Conservation (phyloP, 2,329 filamentous ascomycete species). For the Phialophora macrospora region DNA sequence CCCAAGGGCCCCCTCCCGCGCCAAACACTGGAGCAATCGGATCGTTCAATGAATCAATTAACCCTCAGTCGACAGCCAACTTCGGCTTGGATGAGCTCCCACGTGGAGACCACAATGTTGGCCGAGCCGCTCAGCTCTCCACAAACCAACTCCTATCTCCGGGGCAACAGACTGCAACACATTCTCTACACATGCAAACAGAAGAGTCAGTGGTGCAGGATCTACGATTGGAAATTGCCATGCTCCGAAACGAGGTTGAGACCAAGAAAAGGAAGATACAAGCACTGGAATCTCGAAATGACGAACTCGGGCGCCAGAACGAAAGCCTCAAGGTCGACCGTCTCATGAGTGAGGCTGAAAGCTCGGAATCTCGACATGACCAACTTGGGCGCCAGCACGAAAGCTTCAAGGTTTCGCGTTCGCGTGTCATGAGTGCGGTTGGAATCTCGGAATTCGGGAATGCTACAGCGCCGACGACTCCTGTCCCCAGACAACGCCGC, state of each 20-base stretch:
- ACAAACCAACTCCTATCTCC: not conserved
- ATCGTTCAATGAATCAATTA: not conserved
- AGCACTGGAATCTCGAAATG: not conserved
- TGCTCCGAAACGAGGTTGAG: not conserved
- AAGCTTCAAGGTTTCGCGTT: not conserved
- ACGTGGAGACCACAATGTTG: not conserved
- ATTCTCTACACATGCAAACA: not conserved
- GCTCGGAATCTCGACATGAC: not conserved
- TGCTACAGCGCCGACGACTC: not conserved
- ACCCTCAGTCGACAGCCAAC: not conserved
- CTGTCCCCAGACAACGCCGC: not conserved
- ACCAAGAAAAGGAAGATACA: not conserved
- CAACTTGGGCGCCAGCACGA: not conserved
- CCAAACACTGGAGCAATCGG: not conserved
- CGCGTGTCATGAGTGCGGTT: not conserved
- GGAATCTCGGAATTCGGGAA: not conserved
- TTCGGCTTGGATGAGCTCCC: not conserved
- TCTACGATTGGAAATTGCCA: not conserved
- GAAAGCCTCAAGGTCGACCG: not conserved
- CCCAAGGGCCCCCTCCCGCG: not conserved
- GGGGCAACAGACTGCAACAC: not conserved
- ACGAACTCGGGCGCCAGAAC: not conserved
- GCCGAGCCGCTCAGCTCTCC: not conserved
- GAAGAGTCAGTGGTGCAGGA: not conserved
- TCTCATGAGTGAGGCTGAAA: not conserved